Percentiles rank a stretch among this genome's conserved stretches.
phyloP scores from a whole-genome alignment of 306 rosid genomes.

The Alnus rubra region DNA sequence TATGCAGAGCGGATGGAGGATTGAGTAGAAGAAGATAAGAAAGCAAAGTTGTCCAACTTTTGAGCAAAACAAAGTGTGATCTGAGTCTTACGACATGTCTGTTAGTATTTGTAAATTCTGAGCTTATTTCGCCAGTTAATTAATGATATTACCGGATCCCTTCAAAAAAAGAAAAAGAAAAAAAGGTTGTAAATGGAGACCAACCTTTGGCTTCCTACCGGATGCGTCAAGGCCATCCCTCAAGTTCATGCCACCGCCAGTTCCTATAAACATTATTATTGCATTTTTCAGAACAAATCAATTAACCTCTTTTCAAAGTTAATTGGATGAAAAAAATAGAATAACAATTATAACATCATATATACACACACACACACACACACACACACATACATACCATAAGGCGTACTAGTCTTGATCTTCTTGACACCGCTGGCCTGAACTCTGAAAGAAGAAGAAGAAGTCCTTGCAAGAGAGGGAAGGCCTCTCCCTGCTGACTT shows the following conservation, averaged over 20 bases:
- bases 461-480: slow-evolving; percentile 66
- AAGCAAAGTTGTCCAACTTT: no score
- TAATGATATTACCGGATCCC: no score
- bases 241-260: slow-evolving; percentile 75
- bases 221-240: slow-evolving; percentile 72
- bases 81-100: no score
- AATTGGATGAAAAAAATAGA: no score
- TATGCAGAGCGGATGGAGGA: no score
- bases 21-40: no score
- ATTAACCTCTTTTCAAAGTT: background rate
- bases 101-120: no score
- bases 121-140: no score
- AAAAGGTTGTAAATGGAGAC: background rate
- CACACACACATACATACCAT: slow-evolving; percentile 41
- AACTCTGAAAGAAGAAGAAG: slow-evolving; percentile 59
- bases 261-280: slow-evolving; percentile 41
- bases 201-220: slow-evolving; percentile 74
- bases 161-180: background rate
- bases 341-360: no score
- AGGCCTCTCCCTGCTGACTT: slow-evolving; percentile 68
- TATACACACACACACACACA: no score
- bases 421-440: slow-evolving; percentile 79
- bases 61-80: no score
- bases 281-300: background rate
- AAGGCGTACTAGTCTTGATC: slow-evolving; percentile 80